A percentile compares a stretch with the other conserved stretches of the same genome.
phyloP scores from a whole-genome alignment of 495 filamentous ascomycete genomes.

The Penicillium riverlandense region DNA sequence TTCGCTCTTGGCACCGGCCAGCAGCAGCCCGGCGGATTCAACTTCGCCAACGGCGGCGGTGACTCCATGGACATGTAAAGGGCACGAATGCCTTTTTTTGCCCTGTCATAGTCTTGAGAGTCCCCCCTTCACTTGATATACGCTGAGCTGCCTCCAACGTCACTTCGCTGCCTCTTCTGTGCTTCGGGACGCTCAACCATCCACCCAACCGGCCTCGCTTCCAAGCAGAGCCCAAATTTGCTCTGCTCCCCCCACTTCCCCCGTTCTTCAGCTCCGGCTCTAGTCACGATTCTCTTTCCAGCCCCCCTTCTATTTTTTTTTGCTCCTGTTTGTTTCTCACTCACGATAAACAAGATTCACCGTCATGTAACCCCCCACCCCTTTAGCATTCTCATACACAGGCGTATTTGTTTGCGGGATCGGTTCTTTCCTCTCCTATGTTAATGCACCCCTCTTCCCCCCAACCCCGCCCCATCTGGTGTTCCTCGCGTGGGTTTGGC shows the following conservation, averaged over 20 bases:
- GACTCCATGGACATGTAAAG: constrained; percentile 99
- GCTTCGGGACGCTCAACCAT: neutral
- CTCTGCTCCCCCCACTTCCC: constrained; percentile 2
- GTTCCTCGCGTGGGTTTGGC: constrained; percentile 7
- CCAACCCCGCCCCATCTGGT: constrained; percentile 5
- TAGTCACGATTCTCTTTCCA: constrained; percentile 16
- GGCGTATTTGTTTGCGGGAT: constrained; percentile 37
- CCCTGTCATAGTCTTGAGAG: too few relatives aligned
- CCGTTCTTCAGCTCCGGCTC: constrained; percentile 1
- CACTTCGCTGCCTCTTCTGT: neutral
- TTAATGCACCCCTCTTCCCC: constrained; percentile 17
- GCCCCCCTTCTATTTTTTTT: constrained; percentile 11
- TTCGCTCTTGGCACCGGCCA: constrained; percentile 80
- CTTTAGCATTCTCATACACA: constrained; percentile 41
- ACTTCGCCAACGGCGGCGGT: constrained; percentile 80
- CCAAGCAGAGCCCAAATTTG: too few relatives aligned
- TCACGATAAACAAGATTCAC: constrained; percentile 52
- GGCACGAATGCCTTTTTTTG: too few relatives aligned
- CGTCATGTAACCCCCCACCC: constrained; percentile 46
- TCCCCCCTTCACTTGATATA: too few relatives aligned
- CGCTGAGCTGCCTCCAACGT: constrained; percentile 1
- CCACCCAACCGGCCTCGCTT: too few relatives aligned
- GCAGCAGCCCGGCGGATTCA: constrained; percentile 77
- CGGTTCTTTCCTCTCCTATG: constrained; percentile 20
- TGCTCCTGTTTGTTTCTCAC: constrained; percentile 19